Conservation (phyloP, 331 rosid genomes). For the Saraca asoca region DNA sequence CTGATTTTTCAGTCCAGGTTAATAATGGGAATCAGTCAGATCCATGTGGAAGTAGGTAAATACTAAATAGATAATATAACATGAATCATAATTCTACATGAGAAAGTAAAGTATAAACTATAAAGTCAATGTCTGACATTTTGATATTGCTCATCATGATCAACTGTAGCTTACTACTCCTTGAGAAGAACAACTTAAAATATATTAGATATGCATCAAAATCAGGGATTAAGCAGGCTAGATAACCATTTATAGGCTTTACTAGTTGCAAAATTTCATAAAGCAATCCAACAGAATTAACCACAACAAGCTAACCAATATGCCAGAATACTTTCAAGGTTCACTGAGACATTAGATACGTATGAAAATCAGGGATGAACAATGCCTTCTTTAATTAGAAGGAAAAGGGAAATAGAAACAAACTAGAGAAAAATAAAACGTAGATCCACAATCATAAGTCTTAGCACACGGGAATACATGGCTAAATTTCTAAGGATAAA, state of each 20-base stretch:
- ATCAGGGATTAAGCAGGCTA: background rate
- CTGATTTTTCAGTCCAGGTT: slow-evolving; percentile 18
- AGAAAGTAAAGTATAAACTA: background rate
- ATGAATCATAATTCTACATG: background rate
- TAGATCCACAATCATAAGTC: no score
- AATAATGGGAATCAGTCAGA: slow-evolving; percentile 27
- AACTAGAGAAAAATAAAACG: no score
- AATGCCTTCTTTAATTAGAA: no score
- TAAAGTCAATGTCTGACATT: slow-evolving; percentile 17
- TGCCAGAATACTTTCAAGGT: background rate
- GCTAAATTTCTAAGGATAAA: no score
- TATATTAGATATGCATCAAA: slow-evolving; percentile 13
- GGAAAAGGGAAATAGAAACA: no score
- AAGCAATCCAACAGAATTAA: background rate
- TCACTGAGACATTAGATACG: background rate
- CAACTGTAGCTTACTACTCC: slow-evolving; percentile 13
- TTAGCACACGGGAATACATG: no score
- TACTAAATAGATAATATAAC: slow-evolving; percentile 11
- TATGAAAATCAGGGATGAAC: no score
- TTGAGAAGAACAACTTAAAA: background rate
- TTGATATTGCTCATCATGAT: slow-evolving; percentile 3
- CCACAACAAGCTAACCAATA: background rate
- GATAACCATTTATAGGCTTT: background rate
- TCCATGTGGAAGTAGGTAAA: slow-evolving; percentile 3
- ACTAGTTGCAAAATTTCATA: background rate